These are phyloP conservation scores for Epichloe sp. DNA, from an alignment of 2,329 filamentous ascomycete species.

Conservation along the genomic window DNA sequence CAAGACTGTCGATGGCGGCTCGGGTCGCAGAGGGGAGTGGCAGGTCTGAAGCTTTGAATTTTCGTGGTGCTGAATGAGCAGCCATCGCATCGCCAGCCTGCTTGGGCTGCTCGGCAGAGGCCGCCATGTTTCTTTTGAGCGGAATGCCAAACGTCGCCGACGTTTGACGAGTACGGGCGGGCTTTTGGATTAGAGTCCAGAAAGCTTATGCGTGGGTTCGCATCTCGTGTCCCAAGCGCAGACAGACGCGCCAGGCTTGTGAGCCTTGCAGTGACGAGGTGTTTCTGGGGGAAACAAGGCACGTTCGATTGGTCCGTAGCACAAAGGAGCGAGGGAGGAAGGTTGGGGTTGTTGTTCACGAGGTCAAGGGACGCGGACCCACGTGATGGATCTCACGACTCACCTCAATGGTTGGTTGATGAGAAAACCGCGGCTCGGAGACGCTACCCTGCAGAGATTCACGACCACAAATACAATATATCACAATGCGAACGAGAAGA, in stretches of 20 bases:
- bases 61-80: conserved; percentile 20
- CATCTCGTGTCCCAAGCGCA: not conserved
- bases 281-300: not conserved
- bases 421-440: too few species aligned
- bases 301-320: not conserved
- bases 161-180: not conserved
- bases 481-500: too few species aligned
- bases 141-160: not conserved
- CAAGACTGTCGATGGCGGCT: conserved; percentile 58
- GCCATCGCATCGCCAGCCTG: conserved; percentile 9
- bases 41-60: conserved; percentile 62
- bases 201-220: not conserved
- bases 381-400: not conserved
- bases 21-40: conserved; percentile 60
- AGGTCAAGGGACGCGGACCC: not conserved
- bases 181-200: not conserved
- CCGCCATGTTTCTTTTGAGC: conserved; percentile 12
- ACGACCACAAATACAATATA: too few species aligned
- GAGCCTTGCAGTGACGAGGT: too few species aligned
- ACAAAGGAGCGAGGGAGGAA: not conserved
- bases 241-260: not conserved
- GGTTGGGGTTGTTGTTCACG: not conserved
- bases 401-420: too few species aligned
- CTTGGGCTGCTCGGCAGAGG: conserved; percentile 13
- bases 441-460: too few species aligned